Conservation (phyloP, 306 rosid species). For the Lagenaria siceraria region DNA sequence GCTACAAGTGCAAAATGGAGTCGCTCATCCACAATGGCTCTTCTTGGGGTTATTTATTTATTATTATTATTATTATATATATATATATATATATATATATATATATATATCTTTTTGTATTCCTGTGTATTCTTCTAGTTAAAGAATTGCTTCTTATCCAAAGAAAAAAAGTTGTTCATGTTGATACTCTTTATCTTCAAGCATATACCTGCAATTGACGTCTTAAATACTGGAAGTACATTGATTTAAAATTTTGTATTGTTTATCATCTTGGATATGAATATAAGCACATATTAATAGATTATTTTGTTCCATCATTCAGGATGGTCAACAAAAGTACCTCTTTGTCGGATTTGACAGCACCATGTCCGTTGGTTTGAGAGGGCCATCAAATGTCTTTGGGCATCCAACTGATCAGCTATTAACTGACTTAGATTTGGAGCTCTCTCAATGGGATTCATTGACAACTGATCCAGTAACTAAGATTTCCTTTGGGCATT, state of each 20-base stretch:
- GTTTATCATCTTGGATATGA: background rate
- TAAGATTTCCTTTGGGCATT: conserved; percentile 87
- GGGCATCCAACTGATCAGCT: conserved; percentile 86
- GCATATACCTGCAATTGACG: background rate
- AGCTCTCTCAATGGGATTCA: conserved; percentile 80
- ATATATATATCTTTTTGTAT: too few relatives aligned
- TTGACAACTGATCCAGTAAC: conserved; percentile 41
- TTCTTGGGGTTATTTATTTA: too few relatives aligned
- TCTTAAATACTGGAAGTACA: background rate
- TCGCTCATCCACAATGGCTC: background rate
- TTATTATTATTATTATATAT: too few relatives aligned
- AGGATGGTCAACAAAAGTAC: conserved; percentile 51
- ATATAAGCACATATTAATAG: background rate
- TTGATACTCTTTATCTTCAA: background rate
- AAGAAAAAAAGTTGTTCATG: too few relatives aligned
- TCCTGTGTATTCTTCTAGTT: too few relatives aligned
- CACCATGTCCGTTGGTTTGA: conserved; percentile 59
- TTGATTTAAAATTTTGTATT: background rate
- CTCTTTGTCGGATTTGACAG: conserved; percentile 86
- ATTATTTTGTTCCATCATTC: conserved; percentile 14
- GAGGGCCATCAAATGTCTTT: conserved; percentile 91
- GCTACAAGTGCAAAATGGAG: background rate
- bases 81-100: too few relatives aligned
- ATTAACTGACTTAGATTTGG: conserved; percentile 52
- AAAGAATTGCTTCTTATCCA: too few relatives aligned